Conservation (phyloP, 177 flowering plant genomes). For the Vitis hybrid region DNA sequence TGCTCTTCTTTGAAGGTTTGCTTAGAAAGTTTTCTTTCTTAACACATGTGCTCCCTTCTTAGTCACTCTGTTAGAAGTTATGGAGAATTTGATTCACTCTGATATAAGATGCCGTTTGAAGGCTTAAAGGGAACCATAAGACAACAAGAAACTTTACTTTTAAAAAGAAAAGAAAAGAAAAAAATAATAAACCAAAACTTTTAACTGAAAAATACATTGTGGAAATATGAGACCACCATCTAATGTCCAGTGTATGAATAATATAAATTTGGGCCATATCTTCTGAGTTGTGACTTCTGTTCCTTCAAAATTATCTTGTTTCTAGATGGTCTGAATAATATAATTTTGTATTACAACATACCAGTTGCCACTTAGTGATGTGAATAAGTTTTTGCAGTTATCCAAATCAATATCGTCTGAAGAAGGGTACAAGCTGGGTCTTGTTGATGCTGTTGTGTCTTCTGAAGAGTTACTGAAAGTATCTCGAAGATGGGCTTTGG, state of each 20-base stretch:
- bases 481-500: constrained; percentile 81
- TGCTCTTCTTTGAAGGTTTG: too few species aligned
- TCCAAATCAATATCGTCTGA: constrained; percentile 82
- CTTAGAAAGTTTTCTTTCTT: too few species aligned
- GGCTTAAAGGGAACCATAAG: too few species aligned
- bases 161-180: too few species aligned
- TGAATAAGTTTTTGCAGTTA: constrained; percentile 37
- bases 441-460: constrained; percentile 82
- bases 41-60: too few species aligned
- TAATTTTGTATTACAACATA: neutral
- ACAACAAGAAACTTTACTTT: too few species aligned
- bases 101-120: too few species aligned
- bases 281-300: neutral
- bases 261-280: neutral
- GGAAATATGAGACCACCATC: too few species aligned
- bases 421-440: constrained; percentile 86
- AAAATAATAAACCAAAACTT: too few species aligned
- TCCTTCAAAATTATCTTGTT: neutral
- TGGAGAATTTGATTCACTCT: too few species aligned
- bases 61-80: too few species aligned
- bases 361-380: neutral
- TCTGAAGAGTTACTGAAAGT: constrained; percentile 69
- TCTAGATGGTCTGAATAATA: neutral
- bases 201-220: too few species aligned
- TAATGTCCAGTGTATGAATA: neutral